Conservation (phyloP, 1,284 basidiomycete species). For the Exobasidium cylindrosporum region DNA sequence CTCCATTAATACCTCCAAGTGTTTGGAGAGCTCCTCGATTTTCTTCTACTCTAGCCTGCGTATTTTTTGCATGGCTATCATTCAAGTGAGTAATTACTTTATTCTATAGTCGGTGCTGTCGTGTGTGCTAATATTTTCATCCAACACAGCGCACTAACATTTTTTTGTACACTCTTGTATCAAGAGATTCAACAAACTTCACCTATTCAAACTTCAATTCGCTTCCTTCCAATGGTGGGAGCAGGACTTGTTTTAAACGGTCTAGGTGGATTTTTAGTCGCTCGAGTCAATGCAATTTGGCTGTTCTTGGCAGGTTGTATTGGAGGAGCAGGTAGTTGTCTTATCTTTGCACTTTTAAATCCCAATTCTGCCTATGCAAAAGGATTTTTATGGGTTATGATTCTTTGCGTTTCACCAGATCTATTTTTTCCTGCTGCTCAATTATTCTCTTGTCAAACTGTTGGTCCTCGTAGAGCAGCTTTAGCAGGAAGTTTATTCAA, state of each 20-base stretch:
- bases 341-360: constrained; percentile 67
- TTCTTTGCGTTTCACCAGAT: constrained; percentile 57
- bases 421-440: constrained; percentile 35
- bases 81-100: constrained; percentile 57
- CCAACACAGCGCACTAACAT: constrained; percentile 26
- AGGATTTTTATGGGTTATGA: constrained; percentile 73
- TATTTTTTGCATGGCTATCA: constrained; percentile 68
- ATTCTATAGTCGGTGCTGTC: not conserved
- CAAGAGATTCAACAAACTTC: constrained; percentile 55
- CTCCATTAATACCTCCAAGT: constrained; percentile 39
- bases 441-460: constrained; percentile 34
- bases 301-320: constrained; percentile 51
- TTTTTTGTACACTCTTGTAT: constrained; percentile 18
- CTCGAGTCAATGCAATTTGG: constrained; percentile 39
- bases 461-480: constrained; percentile 33
- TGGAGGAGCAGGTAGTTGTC: constrained; percentile 64
- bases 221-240: constrained; percentile 69
- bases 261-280: constrained; percentile 36
- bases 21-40: constrained; percentile 40
- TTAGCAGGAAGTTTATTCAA: constrained; percentile 47
- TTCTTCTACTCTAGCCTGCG: constrained; percentile 66
- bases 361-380: constrained; percentile 70
- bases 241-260: constrained; percentile 50
- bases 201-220: constrained; percentile 70
- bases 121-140: not conserved